phyloP scores from a whole-genome alignment of 805 yeast genomes.

The Osmozyma mogii region DNA sequence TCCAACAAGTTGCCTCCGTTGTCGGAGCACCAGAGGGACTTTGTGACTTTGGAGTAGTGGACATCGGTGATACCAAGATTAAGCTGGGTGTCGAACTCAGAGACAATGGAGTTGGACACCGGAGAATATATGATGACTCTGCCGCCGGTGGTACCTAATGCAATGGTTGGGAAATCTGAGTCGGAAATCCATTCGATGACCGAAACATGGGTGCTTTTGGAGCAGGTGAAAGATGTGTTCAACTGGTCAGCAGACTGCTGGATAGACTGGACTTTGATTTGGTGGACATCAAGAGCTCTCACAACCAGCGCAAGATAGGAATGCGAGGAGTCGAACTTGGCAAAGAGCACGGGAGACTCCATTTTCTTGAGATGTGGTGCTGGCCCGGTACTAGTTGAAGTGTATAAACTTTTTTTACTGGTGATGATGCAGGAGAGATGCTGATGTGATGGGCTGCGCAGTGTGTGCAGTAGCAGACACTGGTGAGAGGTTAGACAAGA shows the following conservation, averaged over 20 bases:
- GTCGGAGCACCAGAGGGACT: conserved; percentile 54
- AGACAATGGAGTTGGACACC: conserved; percentile 45
- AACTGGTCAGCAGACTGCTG: conserved; percentile 34
- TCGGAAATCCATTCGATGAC: conserved; percentile 45
- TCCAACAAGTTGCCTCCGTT: conserved; percentile 48
- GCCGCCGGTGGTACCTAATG: conserved; percentile 63
- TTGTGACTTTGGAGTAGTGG: conserved; percentile 33
- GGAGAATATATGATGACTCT: conserved; percentile 62
- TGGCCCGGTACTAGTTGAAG: too few relatives aligned
- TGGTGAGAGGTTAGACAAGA: too few relatives aligned
- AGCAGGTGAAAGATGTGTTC: conserved; percentile 44
- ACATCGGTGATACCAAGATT: conserved; percentile 44
- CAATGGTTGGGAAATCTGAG: conserved; percentile 37
- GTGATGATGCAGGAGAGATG: too few relatives aligned
- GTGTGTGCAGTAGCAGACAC: too few relatives aligned
- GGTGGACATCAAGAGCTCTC: conserved; percentile 64
- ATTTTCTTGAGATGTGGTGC: not conserved
- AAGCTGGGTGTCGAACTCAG: conserved; percentile 40
- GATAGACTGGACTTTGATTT: conserved; percentile 53
- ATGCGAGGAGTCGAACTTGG: conserved; percentile 58
- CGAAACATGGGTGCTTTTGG: conserved; percentile 42
- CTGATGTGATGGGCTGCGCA: too few relatives aligned
- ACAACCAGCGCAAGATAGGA: conserved; percentile 55
- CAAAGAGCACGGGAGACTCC: conserved; percentile 21
- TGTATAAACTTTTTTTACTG: too few relatives aligned